Conservation (phyloP, 495 filamentous ascomycete genomes). For the Podospora didyma region DNA sequence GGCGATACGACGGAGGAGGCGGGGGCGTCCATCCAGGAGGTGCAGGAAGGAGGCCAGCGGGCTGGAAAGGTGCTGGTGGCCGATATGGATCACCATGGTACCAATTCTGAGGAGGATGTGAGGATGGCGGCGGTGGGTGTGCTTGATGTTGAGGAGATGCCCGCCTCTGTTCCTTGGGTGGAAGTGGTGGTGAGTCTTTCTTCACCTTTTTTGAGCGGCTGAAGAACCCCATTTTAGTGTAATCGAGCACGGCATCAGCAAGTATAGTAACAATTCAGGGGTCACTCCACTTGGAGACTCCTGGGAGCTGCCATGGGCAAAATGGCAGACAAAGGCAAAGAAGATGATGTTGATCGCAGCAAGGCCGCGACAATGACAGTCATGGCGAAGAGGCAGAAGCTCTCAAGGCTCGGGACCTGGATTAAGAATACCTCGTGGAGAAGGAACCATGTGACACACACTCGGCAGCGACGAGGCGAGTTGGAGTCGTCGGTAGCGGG, state of each 20-base stretch:
- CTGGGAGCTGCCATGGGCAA: too few species aligned
- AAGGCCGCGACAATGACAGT: conserved; percentile 8
- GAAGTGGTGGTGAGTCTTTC: conserved; percentile 19
- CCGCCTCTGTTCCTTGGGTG: conserved; percentile 13
- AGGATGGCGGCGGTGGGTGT: conserved; percentile 10
- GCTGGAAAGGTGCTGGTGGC: conserved; percentile 22
- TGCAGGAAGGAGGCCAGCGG: conserved; percentile 32
- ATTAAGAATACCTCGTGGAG: conserved; percentile 12
- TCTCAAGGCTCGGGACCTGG: conserved; percentile 6
- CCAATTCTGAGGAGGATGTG: conserved; percentile 16
- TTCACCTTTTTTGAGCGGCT: conserved; percentile 41
- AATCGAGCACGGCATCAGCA: conserved; percentile 4
- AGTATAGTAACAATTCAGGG: background rate
- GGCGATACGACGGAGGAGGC: conserved; percentile 24
- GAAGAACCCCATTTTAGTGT: conserved; percentile 46
- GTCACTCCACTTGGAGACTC: too few species aligned
- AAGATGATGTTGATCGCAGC: background rate
- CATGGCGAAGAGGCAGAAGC: background rate
- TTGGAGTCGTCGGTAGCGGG: conserved; percentile 21
- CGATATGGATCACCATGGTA: conserved; percentile 20
- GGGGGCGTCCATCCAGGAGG: conserved; percentile 29
- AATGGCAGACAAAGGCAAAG: background rate
- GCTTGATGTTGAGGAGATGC: conserved; percentile 9
- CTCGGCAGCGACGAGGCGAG: conserved; percentile 10
- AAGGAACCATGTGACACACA: conserved; percentile 5